A percentile compares a stretch with the other conserved stretches of the same genome.
Conservation (phyloP, 1,284 basidiomycete species). For the Apiotrichum brassicae region DNA sequence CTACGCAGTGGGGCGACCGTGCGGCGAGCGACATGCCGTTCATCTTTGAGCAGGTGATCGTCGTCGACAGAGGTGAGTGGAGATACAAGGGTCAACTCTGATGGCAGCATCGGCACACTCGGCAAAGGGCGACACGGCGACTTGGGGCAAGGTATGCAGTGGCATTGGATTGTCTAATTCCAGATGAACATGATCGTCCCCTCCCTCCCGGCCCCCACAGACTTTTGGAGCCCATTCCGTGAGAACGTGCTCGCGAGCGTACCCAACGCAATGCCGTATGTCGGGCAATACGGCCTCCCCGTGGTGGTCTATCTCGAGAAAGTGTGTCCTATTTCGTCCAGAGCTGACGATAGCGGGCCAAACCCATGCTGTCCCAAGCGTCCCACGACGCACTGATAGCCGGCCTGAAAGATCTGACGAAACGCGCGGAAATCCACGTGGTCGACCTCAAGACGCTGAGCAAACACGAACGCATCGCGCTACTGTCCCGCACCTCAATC, state of each 20-base stretch:
- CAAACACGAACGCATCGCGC: slow-evolving; percentile 26
- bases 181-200: slow-evolving; percentile 40
- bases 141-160: slow-evolving; percentile 34
- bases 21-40: slow-evolving; percentile 24
- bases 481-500: slow-evolving; percentile 34
- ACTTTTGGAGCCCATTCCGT: slow-evolving; percentile 33
- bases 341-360: slow-evolving; percentile 1
- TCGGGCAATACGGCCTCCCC: slow-evolving; percentile 22
- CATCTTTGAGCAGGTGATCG: slow-evolving; percentile 39
- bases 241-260: slow-evolving; percentile 24
- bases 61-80: slow-evolving; percentile 41
- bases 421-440: slow-evolving; percentile 40
- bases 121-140: slow-evolving; percentile 21
- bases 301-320: slow-evolving; percentile 38
- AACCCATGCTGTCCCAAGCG: slow-evolving; percentile 16
- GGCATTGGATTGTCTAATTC: no score
- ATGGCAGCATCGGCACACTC: slow-evolving; percentile 36
- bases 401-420: slow-evolving; percentile 30
- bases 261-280: slow-evolving; percentile 3
- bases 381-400: slow-evolving; percentile 29
- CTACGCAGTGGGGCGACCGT: slow-evolving; percentile 27
- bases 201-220: slow-evolving; percentile 11
- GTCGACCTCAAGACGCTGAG: slow-evolving; percentile 29
- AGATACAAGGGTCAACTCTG: not conserved
- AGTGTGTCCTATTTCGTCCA: slow-evolving; percentile 12